Percentiles rank a stretch among this genome's conserved stretches.
Evolutionary conservation across 2,329 filamentous ascomycete genomes (phyloP).

Genomic region (Bipolaris victoriae): DNA sequence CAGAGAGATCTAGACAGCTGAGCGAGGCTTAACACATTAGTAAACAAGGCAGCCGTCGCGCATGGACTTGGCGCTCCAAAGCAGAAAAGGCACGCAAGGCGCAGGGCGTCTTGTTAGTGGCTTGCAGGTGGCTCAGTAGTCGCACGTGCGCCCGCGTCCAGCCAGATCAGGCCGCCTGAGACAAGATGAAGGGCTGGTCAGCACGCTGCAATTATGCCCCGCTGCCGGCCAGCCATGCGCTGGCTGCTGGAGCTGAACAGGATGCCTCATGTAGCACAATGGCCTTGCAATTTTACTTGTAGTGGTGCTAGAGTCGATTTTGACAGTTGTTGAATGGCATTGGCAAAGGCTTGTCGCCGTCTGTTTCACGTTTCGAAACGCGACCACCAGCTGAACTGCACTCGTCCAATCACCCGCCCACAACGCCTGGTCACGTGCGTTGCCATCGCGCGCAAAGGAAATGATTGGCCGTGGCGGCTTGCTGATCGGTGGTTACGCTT

Average conservation of each 20-base stretch:
- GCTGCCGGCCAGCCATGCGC: background rate
- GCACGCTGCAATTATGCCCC: conserved; percentile 1
- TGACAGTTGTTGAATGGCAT: conserved; percentile 9
- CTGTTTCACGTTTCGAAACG: conserved; percentile 40
- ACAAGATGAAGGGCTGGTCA: background rate
- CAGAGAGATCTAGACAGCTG: background rate
- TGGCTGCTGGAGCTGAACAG: background rate
- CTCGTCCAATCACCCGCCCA: conserved; percentile 25
- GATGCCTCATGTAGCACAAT: background rate
- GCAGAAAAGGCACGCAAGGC: background rate
- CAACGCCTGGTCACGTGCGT: conserved; percentile 20
- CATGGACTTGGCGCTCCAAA: background rate
- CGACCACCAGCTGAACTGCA: conserved; percentile 1
- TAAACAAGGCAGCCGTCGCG: background rate
- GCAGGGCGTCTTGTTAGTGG: background rate
- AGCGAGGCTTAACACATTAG: background rate
- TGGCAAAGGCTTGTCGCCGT: conserved; percentile 30
- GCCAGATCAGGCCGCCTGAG: background rate
- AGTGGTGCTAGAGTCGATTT: conserved; percentile 5
- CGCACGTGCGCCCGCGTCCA: background rate
- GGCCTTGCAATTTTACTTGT: background rate
- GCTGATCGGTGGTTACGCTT: conserved; percentile 1
- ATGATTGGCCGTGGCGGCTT: conserved; percentile 21
- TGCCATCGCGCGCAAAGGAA: background rate
- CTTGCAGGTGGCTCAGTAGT: background rate